phyloP scores from a whole-genome alignment of 2,329 filamentous ascomycete genomes.

The Alternaria ventricosa region DNA sequence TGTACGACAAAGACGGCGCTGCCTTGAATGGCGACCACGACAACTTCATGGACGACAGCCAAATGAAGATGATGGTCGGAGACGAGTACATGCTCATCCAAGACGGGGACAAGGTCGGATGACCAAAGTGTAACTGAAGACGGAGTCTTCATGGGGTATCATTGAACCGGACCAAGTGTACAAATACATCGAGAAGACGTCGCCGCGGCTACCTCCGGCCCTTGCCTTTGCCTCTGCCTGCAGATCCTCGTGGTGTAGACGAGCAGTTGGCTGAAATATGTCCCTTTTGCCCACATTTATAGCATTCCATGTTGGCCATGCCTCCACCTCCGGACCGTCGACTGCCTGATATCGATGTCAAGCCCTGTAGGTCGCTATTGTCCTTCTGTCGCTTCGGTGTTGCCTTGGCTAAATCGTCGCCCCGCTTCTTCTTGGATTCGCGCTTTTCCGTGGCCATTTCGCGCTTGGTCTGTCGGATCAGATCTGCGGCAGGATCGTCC shows the following conservation, averaged over 20 bases:
- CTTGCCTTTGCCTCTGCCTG: conserved; percentile 32
- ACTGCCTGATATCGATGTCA: conserved; percentile 66
- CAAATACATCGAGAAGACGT: not conserved
- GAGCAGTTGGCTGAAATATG: conserved; percentile 66
- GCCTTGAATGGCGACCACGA: conserved; percentile 46
- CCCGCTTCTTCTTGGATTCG: conserved; percentile 55
- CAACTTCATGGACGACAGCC: conserved; percentile 50
- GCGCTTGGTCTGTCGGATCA: conserved; percentile 55
- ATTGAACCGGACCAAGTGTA: conserved; percentile 12
- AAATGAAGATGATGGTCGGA: conserved; percentile 56
- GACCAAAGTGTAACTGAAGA: conserved; percentile 4
- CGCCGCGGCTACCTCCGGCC: conserved; percentile 26
- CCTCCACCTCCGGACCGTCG: conserved; percentile 27
- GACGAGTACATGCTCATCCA: conserved; percentile 53
- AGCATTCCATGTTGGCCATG: conserved; percentile 59
- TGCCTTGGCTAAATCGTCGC: conserved; percentile 56
- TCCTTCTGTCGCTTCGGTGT: conserved; percentile 69
- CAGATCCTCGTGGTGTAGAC: conserved; percentile 28
- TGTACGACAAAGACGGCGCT: conserved; percentile 56
- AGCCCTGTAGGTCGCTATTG: conserved; percentile 66
- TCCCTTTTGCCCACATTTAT: conserved; percentile 66
- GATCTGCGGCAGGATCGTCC: conserved; percentile 51
- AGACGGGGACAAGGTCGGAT: conserved; percentile 18
- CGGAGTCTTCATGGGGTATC: conserved; percentile 24
- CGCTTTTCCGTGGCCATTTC: conserved; percentile 53